Percentiles rank a stretch among this genome's conserved stretches.
Evolutionary conservation across 2,329 filamentous ascomycete genomes (phyloP).

Genomic region (Epichloe elymi): DNA sequence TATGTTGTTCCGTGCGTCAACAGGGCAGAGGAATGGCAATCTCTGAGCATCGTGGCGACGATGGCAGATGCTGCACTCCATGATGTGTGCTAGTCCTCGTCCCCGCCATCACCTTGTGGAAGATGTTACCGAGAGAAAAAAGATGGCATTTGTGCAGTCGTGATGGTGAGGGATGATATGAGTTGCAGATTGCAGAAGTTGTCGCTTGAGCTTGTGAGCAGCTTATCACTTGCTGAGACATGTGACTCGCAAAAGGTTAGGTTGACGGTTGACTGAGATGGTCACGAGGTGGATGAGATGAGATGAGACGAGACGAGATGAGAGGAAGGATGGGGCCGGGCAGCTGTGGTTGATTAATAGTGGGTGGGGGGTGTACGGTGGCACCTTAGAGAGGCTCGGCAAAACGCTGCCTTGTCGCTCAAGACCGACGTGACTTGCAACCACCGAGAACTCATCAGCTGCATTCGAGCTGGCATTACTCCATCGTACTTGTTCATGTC

Average conservation of each 20-base stretch:
- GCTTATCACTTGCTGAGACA: background rate
- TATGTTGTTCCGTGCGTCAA: slow-evolving; percentile 56
- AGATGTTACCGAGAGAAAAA: background rate
- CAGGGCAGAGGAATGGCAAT: slow-evolving; percentile 53
- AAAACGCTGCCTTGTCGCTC: too few species aligned
- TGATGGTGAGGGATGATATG: background rate
- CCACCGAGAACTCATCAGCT: too few species aligned
- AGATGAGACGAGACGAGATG: slow-evolving; percentile 2
- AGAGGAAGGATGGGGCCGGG: background rate
- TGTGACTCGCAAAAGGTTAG: background rate
- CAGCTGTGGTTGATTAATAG: background rate
- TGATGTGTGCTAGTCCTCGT: slow-evolving; percentile 20
- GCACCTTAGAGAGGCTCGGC: too few species aligned
- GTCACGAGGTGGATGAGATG: slow-evolving; percentile 1
- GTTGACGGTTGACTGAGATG: slow-evolving; percentile 1
- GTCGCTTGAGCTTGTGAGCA: background rate
- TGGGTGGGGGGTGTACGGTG: too few species aligned
- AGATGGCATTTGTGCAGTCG: background rate
- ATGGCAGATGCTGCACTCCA: slow-evolving; percentile 59
- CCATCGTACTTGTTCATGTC: too few species aligned
- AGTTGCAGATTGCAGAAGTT: background rate
- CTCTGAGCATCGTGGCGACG: slow-evolving; percentile 39
- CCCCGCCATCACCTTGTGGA: background rate
- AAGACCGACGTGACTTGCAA: too few species aligned
- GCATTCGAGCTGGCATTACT: background rate